These are phyloP conservation scores for Tetracladium marchalianum DNA, from an alignment of 495 filamentous ascomycete genomes.

Conservation along the genomic window DNA sequence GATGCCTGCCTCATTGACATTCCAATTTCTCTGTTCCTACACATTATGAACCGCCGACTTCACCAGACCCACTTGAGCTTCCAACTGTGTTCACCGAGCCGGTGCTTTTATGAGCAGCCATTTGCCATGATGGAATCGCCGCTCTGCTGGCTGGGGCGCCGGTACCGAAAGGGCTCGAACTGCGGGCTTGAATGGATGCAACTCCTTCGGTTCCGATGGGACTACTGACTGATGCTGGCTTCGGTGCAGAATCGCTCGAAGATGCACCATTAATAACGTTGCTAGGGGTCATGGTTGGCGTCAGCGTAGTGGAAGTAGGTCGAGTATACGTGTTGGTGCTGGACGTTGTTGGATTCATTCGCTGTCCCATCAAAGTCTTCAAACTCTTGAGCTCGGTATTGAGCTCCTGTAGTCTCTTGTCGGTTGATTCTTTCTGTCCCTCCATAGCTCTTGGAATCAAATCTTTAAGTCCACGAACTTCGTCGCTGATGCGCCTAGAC, in stretches of 20 bases:
- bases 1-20: too few relatives aligned
- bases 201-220: slow-evolving; percentile 11
- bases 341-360: slow-evolving; percentile 48
- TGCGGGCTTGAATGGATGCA: slow-evolving; percentile 14
- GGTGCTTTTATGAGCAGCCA: slow-evolving; percentile 48
- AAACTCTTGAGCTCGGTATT: slow-evolving; percentile 84
- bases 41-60: slow-evolving; percentile 1
- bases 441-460: slow-evolving; percentile 80
- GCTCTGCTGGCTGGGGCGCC: slow-evolving; percentile 40
- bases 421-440: slow-evolving; percentile 74
- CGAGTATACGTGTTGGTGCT: slow-evolving; percentile 19
- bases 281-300: neutral
- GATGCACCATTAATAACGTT: slow-evolving; percentile 5
- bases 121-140: slow-evolving; percentile 67
- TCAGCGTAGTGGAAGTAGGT: neutral
- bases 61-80: slow-evolving; percentile 5
- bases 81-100: slow-evolving; percentile 8
- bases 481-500: slow-evolving; percentile 71
- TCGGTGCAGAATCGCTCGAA: slow-evolving; percentile 6
- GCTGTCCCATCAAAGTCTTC: slow-evolving; percentile 76
- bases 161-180: slow-evolving; percentile 17
- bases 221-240: slow-evolving; percentile 19
- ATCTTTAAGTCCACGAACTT: slow-evolving; percentile 71
- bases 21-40: neutral
- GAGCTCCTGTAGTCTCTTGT: slow-evolving; percentile 73